Evolutionary conservation across 2,329 filamentous ascomycete species (phyloP), one percentile per base, ranked within the genome.

Genomic region (Didymosphaeria variabile): DNA sequence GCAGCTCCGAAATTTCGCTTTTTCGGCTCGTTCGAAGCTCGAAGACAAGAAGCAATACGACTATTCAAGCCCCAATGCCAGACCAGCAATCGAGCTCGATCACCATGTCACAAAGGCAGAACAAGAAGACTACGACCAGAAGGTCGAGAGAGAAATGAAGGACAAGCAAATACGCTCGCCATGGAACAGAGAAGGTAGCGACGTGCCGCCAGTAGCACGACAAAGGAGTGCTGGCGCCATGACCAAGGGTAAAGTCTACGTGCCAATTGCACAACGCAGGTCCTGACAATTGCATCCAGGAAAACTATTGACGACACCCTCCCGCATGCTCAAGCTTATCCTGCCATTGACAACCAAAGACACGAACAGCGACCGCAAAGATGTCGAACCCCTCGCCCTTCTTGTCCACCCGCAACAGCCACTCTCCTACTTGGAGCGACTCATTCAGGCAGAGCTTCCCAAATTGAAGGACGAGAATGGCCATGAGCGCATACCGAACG

Each of bases 401-500:
- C 87, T 97, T 2, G 86, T 97, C 0, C 94, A 97, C 69, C 93
- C 94, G 0, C 92, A 96, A 64, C 94, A 97, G 73, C 94, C 94
- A 0, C 84, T 97, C 3, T 97, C 92, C 9, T 97, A 97, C 76
- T 88, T 97, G 45, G 92, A 97, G 76, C 88, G 92, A 9, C 82
- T 97, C 3, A 94, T 97, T 50, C 94, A 97, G 73, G 91, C 92
- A 56, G 94, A 97, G 77, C 83, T 97, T 0, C 91, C 92, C 0
- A 87, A 87, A 0, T 82, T 94, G 15, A 82, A 85, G 38, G 82
- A 81, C 0, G 85, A 86, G 59, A 79, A 88, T 51, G 87, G 90
- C 9, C 86, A 87, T 7, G 88, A 92, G 64, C 89, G 90, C 64
- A 85, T 91, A 1, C 92, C 93, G 0, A 86, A 84, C 38, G 86